Evolutionary conservation across 331 rosid species (phyloP).

Genomic region (Quercus lobata): DNA sequence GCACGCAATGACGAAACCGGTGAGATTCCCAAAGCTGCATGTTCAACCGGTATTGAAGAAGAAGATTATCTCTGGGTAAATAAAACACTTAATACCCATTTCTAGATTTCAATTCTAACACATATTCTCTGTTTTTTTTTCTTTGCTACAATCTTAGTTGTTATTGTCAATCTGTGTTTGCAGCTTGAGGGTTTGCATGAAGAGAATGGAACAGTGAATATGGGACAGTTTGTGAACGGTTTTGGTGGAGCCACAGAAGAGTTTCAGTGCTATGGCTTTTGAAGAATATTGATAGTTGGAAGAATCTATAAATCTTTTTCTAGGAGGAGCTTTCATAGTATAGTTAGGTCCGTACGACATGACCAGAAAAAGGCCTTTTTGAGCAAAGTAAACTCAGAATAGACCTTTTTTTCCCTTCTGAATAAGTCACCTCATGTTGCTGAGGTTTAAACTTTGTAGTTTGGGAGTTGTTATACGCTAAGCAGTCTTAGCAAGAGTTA

Average conservation of each 20-base stretch:
- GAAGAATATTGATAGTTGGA: constrained; percentile 18
- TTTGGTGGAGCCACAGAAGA: constrained; percentile 32
- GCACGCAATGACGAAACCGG: constrained; percentile 69
- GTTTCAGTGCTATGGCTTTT: constrained; percentile 49
- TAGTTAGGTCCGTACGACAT: constrained; percentile 16
- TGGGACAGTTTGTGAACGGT: constrained; percentile 27
- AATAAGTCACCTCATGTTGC: constrained; percentile 22
- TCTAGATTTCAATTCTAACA: neutral
- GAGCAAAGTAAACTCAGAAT: constrained; percentile 5
- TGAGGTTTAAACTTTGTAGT: constrained; percentile 15
- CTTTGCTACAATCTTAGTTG: too few species aligned
- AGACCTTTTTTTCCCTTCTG: neutral
- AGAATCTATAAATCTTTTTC: neutral
- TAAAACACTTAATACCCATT: neutral
- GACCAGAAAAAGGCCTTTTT: constrained; percentile 19
- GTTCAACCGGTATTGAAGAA: constrained; percentile 47
- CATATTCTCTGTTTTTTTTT: neutral
- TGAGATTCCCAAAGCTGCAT: constrained; percentile 51
- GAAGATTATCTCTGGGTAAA: constrained; percentile 73
- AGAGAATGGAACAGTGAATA: constrained; percentile 34
- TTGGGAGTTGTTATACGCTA: constrained; percentile 21
- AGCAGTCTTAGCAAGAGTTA: neutral
- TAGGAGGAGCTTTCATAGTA: constrained; percentile 10
- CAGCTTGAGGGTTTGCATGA: constrained; percentile 59
- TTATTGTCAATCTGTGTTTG: neutral